Evolutionary conservation across 78 protist genomes (phyloP).

Genomic region (Cyanophora paradoxa): DNA sequence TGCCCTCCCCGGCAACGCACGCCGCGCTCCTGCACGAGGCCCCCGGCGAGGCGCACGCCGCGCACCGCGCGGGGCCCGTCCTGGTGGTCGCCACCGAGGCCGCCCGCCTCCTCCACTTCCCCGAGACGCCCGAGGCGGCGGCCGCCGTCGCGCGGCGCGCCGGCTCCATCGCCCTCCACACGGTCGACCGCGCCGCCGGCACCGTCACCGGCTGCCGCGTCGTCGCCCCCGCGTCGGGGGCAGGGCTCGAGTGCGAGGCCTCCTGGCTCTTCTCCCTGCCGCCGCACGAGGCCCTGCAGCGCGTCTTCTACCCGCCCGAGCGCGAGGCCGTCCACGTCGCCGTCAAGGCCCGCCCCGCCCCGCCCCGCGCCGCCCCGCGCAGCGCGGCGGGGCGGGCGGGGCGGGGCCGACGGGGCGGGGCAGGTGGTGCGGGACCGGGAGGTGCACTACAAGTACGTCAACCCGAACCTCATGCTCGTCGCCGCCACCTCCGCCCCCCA

Average conservation of each 20-base stretch:
- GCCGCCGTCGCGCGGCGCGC: not conserved
- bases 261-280: not conserved
- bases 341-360: too few relatives aligned
- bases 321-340: not conserved
- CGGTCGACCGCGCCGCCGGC: not conserved
- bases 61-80: not conserved
- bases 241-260: not conserved
- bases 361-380: not conserved
- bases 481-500: not conserved
- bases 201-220: not conserved
- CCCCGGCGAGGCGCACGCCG: not conserved
- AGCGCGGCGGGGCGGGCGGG: too few relatives aligned
- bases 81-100: not conserved
- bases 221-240: not conserved
- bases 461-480: not conserved
- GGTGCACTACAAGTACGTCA: slow-evolving; percentile 24
- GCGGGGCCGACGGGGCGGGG: too few relatives aligned
- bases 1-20: too few relatives aligned
- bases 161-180: not conserved
- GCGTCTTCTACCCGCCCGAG: not conserved
- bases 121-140: not conserved
- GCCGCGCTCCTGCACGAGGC: not conserved
- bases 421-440: slow-evolving; percentile 14
- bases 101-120: too few relatives aligned
- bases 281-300: not conserved